Evolutionary conservation across 176 grass and related monocot genomes (phyloP).

Genomic region (Canna indica): DNA sequence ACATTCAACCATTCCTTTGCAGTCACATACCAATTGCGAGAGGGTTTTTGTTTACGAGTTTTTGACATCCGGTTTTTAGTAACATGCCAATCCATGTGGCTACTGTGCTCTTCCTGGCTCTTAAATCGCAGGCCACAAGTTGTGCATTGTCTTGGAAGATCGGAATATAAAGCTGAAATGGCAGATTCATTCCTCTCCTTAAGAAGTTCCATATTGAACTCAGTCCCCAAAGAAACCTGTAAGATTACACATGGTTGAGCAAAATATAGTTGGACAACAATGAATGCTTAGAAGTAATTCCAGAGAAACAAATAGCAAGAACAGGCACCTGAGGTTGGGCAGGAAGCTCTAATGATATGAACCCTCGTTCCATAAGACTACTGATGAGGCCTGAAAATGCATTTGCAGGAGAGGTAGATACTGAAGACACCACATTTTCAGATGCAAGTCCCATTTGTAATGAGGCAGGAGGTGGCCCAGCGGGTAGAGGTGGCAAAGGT

Average conservation of each 20-base stretch:
- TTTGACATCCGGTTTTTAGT: slow-evolving; percentile 92
- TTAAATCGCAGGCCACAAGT: slow-evolving; percentile 93
- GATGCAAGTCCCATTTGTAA: slow-evolving; percentile 39
- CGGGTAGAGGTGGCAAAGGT: slow-evolving; percentile 49
- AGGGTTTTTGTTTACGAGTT: slow-evolving; percentile 76
- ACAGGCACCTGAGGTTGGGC: slow-evolving; percentile 45
- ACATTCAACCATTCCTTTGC: slow-evolving; percentile 76
- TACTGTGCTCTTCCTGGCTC: slow-evolving; percentile 83
- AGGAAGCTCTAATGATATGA: slow-evolving; percentile 51
- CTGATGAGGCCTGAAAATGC: slow-evolving; percentile 64
- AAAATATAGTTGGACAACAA: slow-evolving; percentile 22
- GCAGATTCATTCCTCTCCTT: slow-evolving; percentile 56
- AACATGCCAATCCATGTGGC: slow-evolving; percentile 99
- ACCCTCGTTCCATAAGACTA: slow-evolving; percentile 74
- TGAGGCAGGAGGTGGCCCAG: slow-evolving; percentile 35
- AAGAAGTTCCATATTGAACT: slow-evolving; percentile 67
- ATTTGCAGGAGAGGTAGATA: slow-evolving; percentile 22
- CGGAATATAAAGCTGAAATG: slow-evolving; percentile 70
- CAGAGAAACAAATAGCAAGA: not conserved
- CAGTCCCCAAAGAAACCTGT: slow-evolving; percentile 56
- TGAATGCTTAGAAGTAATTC: not conserved
- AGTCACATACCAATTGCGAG: slow-evolving; percentile 92
- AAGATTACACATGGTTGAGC: slow-evolving; percentile 11
- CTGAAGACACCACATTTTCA: slow-evolving; percentile 31
- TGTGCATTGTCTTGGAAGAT: slow-evolving; percentile 84